phyloP scores from a whole-genome alignment of 1,139 yeast species.

The Casaregolazyma lundiana region DNA sequence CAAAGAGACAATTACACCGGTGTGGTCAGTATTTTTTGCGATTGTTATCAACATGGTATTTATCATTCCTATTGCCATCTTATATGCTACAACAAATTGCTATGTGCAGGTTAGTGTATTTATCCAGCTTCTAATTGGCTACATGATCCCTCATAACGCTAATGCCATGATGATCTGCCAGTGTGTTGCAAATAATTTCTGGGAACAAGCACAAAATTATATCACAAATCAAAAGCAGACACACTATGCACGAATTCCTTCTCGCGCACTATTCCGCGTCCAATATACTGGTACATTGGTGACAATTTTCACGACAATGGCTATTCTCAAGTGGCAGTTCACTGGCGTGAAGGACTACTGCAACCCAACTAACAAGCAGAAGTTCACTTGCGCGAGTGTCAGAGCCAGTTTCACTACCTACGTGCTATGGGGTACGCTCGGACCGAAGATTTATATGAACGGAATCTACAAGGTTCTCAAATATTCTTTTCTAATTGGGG shows the following conservation, averaged over 20 bases:
- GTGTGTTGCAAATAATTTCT: constrained; percentile 55
- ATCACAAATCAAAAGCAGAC: constrained; percentile 55
- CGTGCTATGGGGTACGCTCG: constrained; percentile 56
- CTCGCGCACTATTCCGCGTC: constrained; percentile 54
- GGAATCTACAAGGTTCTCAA: constrained; percentile 43
- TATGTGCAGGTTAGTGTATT: constrained; percentile 52
- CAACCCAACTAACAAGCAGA: constrained; percentile 34
- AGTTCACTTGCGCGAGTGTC: constrained; percentile 34
- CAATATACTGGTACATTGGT: constrained; percentile 44
- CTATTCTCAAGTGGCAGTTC: constrained; percentile 50
- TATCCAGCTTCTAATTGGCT: constrained; percentile 53
- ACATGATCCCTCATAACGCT: constrained; percentile 60
- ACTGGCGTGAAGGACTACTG: constrained; percentile 45
- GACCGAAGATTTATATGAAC: constrained; percentile 53
- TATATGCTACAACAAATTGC: constrained; percentile 50
- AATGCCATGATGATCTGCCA: constrained; percentile 53
- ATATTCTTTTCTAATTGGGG: constrained; percentile 53
- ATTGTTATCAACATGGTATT: constrained; percentile 51
- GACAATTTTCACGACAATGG: constrained; percentile 43
- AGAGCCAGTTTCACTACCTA: constrained; percentile 39
- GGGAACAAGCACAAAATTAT: constrained; percentile 49
- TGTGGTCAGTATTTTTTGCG: constrained; percentile 54
- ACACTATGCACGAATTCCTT: constrained; percentile 55
- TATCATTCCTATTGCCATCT: constrained; percentile 46
- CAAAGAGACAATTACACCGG: constrained; percentile 43